Conservation (phyloP, 2,329 filamentous ascomycete genomes). For the Didymosphaeria variabile region DNA sequence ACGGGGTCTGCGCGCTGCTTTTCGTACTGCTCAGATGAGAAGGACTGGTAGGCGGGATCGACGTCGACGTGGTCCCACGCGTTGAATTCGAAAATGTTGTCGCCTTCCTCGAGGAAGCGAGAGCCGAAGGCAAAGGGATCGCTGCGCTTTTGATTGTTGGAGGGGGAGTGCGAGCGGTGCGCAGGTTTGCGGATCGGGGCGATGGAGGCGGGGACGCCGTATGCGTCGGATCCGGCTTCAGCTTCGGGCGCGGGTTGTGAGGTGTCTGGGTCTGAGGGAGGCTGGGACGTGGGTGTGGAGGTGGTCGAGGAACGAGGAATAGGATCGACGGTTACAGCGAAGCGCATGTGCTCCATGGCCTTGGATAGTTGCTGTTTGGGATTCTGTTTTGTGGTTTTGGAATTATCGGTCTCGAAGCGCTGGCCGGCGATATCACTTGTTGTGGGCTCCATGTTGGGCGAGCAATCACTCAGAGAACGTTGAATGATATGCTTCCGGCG, state of each 20-base stretch:
- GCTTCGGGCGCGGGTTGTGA: conserved; percentile 20
- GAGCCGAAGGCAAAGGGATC: conserved; percentile 97
- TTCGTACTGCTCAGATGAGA: conserved; percentile 82
- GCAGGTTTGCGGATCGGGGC: conserved; percentile 56
- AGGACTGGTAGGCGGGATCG: conserved; percentile 86
- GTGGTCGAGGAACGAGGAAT: conserved; percentile 30
- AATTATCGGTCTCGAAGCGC: conserved; percentile 45
- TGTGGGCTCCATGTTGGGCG: conserved; percentile 29
- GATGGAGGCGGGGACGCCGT: conserved; percentile 59
- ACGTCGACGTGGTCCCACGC: conserved; percentile 98
- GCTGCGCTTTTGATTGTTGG: conserved; percentile 81
- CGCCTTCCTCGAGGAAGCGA: conserved; percentile 80
- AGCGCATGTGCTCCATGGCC: conserved; percentile 63
- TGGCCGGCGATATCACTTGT: conserved; percentile 23
- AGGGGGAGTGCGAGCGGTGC: conserved; percentile 74
- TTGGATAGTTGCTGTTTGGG: conserved; percentile 58
- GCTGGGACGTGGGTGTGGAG: conserved; percentile 17
- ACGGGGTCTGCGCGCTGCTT: conserved; percentile 88
- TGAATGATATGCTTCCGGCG: conserved; percentile 6
- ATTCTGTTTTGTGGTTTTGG: conserved; percentile 39
- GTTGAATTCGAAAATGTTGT: conserved; percentile 96
- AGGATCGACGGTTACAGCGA: conserved; percentile 56
- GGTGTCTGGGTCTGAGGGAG: conserved; percentile 23
- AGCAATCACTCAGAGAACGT: neutral
- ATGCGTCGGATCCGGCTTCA: conserved; percentile 52